These are phyloP conservation scores for Actinomortierella ambigua DNA, from an alignment of 371 early-diverging fungal genomes.

Conservation along the genomic window DNA sequence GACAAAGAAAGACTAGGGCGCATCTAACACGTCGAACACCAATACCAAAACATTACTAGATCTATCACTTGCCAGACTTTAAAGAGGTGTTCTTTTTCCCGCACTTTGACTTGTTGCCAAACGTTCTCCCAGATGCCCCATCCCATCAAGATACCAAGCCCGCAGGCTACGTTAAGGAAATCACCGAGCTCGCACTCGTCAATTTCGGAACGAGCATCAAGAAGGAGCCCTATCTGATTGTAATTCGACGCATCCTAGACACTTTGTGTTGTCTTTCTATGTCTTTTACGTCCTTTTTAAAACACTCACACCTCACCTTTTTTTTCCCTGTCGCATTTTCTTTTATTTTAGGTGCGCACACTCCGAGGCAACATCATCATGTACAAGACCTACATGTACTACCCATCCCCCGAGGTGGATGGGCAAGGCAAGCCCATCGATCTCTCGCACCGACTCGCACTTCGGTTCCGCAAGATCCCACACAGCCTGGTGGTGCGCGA, in stretches of 20 bases:
- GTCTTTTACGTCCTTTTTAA: not conserved
- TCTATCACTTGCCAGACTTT: conserved; percentile 76
- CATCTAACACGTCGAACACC: not conserved
- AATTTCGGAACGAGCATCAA: conserved; percentile 62
- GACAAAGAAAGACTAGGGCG: not conserved
- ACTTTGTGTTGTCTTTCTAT: not conserved
- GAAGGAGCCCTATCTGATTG: conserved; percentile 73
- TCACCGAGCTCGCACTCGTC: conserved; percentile 73
- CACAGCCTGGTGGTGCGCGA: conserved; percentile 73
- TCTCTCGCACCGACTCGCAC: conserved; percentile 60
- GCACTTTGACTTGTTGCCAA: conserved; percentile 70
- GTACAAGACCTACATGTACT: conserved; percentile 68
- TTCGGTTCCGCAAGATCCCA: conserved; percentile 73
- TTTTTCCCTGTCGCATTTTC: not conserved
- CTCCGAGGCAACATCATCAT: conserved; percentile 73
- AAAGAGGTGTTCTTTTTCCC: conserved; percentile 67
- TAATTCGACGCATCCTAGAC: conserved; percentile 31
- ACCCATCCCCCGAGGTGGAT: conserved; percentile 45
- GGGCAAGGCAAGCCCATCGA: conserved; percentile 24
- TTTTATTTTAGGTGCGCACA: conserved; percentile 60
- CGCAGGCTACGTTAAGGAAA: conserved; percentile 48
- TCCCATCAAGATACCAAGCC: conserved; percentile 46
- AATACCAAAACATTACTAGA: conserved; percentile 39
- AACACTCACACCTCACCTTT: not conserved
- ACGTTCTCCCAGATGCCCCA: conserved; percentile 59